A percentile compares a stretch with the other conserved stretches of the same genome.
Evolutionary conservation across 2,329 filamentous ascomycete genomes (phyloP).

Genomic region (Amphichorda felina): DNA sequence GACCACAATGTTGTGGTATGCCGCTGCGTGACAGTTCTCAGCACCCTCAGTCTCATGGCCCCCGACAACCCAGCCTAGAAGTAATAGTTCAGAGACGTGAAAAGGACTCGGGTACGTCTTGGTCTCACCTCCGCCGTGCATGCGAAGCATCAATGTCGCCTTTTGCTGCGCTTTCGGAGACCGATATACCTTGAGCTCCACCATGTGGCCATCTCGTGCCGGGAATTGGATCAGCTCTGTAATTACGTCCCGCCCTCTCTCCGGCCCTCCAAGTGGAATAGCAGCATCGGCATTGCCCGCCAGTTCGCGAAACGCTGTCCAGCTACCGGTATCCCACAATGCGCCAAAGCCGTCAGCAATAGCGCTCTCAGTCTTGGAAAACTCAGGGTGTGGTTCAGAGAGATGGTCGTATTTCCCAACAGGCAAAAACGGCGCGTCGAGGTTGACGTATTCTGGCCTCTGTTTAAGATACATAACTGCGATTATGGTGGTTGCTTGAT

Average conservation of each 20-base stretch:
- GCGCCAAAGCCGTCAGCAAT: slow-evolving; percentile 2
- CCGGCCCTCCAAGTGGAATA: slow-evolving; percentile 8
- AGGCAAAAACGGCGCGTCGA: slow-evolving; percentile 5
- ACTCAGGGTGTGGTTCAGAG: slow-evolving; percentile 4
- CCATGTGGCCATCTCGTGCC: slow-evolving; percentile 7
- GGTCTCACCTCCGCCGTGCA: slow-evolving; percentile 12
- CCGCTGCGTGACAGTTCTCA: slow-evolving; percentile 10
- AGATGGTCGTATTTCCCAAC: slow-evolving; percentile 10
- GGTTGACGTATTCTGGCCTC: slow-evolving; percentile 6
- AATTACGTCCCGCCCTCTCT: slow-evolving; percentile 6
- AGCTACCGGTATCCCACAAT: neutral
- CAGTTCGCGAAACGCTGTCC: slow-evolving; percentile 1
- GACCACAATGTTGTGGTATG: slow-evolving; percentile 8
- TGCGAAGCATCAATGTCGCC: slow-evolving; percentile 11
- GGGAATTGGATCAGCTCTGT: slow-evolving; percentile 7
- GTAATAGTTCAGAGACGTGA: neutral
- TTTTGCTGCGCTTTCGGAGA: slow-evolving; percentile 2
- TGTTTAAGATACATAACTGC: no score
- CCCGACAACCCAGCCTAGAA: slow-evolving; percentile 10
- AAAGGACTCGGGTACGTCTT: neutral
- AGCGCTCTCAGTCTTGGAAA: neutral
- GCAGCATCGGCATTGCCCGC: slow-evolving; percentile 7
- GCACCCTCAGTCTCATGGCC: slow-evolving; percentile 11
- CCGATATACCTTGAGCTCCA: slow-evolving; percentile 11
- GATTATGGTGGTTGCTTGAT: no score